phyloP scores from a whole-genome alignment of 1,284 basidiomycete species.

The Uromyces viciae-fabae region DNA sequence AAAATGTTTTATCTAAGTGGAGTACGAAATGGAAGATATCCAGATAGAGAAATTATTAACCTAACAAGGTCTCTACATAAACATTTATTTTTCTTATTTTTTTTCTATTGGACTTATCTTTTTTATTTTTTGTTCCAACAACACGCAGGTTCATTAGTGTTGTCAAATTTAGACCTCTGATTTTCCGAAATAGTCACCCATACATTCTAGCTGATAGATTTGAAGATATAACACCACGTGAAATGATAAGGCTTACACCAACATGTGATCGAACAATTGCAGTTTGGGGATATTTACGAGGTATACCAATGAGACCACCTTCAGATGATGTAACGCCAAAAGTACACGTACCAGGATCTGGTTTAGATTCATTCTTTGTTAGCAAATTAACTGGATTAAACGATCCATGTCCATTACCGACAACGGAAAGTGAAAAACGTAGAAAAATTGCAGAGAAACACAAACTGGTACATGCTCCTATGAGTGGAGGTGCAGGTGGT shows the following conservation, averaged over 20 bases:
- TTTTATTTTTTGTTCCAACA: neutral
- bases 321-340: constrained; percentile 65
- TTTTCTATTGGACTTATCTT: neutral
- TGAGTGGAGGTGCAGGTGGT: constrained; percentile 74
- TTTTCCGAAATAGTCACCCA: constrained; percentile 91
- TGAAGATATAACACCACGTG: constrained; percentile 88
- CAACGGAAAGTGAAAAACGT: constrained; percentile 84
- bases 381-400: constrained; percentile 70
- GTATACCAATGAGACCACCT: constrained; percentile 69
- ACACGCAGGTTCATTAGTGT: constrained; percentile 73
- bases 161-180: constrained; percentile 96
- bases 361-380: constrained; percentile 63
- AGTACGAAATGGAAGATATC: constrained; percentile 95
- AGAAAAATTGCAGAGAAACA: constrained; percentile 92
- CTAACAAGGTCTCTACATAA: constrained; percentile 64
- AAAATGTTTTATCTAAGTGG: constrained; percentile 98
- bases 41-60: constrained; percentile 93
- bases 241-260: constrained; percentile 74
- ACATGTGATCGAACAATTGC: constrained; percentile 87
- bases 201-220: constrained; percentile 94
- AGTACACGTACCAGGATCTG: constrained; percentile 91
- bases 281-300: constrained; percentile 89
- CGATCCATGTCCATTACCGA: constrained; percentile 93
- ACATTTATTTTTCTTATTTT: neutral
- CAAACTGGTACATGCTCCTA: constrained; percentile 91